Percentiles rank a stretch among this genome's conserved stretches.
Conservation (phyloP, 1,284 basidiomycete species). For the Gomphus sp. region DNA sequence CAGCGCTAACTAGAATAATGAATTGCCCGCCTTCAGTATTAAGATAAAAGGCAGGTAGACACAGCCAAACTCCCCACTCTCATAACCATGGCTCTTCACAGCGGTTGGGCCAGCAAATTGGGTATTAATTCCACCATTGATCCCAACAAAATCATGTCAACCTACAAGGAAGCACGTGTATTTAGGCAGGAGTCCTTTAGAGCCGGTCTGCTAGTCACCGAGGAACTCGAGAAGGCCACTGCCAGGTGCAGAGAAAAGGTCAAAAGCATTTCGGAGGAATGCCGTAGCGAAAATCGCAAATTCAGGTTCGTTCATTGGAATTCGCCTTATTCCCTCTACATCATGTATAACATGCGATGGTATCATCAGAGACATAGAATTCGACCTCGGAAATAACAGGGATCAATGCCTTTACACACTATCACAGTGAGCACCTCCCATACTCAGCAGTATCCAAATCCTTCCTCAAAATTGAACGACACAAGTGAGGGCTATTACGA, state of each 20-base stretch:
- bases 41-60: too few relatives aligned
- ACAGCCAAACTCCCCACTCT: too few relatives aligned
- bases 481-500: not conserved
- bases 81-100: too few relatives aligned
- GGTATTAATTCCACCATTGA: too few relatives aligned
- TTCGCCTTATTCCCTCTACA: not conserved
- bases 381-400: slow-evolving; percentile 38
- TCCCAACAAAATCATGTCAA: too few relatives aligned
- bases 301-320: slow-evolving; percentile 13
- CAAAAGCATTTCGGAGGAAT: slow-evolving; percentile 19
- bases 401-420: slow-evolving; percentile 33
- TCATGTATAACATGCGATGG: too few relatives aligned
- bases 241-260: slow-evolving; percentile 19
- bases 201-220: slow-evolving; percentile 20
- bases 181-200: slow-evolving; percentile 24
- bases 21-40: too few relatives aligned
- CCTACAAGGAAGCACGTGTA: not conserved
- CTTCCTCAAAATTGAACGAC: slow-evolving; percentile 15
- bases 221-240: slow-evolving; percentile 21
- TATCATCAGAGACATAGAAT: slow-evolving; percentile 37
- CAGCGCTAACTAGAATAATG: too few relatives aligned
- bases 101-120: too few relatives aligned
- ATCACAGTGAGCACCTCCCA: slow-evolving; percentile 9
- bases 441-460: not conserved
- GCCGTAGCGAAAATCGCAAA: slow-evolving; percentile 18